These are phyloP conservation scores for Claviceps maximensis DNA, from an alignment of 2,329 filamentous ascomycete genomes.

Conservation along the genomic window DNA sequence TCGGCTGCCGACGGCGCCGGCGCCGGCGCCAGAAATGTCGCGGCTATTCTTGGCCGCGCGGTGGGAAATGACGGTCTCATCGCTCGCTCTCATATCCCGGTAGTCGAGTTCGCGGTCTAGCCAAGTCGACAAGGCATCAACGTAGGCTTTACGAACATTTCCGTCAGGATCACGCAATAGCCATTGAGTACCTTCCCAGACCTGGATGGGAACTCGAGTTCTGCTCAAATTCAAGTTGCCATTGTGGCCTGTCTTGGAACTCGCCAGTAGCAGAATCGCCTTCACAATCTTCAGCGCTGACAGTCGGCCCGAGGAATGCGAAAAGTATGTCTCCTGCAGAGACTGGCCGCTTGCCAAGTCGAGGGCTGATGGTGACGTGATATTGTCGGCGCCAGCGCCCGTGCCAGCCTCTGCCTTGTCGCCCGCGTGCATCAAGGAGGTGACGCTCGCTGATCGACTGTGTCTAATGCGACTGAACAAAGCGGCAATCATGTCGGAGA, in stretches of 20 bases:
- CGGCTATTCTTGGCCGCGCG: slow-evolving; percentile 28
- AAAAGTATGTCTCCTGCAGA: slow-evolving; percentile 38
- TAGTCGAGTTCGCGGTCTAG: slow-evolving; percentile 64
- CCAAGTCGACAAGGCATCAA: slow-evolving; percentile 74
- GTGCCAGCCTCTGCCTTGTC: slow-evolving; percentile 31
- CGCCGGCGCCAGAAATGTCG: slow-evolving; percentile 20
- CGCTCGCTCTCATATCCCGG: slow-evolving; percentile 48
- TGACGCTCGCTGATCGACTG: slow-evolving; percentile 28
- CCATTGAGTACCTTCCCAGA: slow-evolving; percentile 97
- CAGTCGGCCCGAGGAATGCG: slow-evolving; percentile 40
- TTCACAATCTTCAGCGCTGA: slow-evolving; percentile 69
- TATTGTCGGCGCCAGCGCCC: slow-evolving; percentile 16
- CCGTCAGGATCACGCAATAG: slow-evolving; percentile 68
- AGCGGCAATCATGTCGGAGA: slow-evolving; percentile 81
- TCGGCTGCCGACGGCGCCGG: slow-evolving; percentile 26
- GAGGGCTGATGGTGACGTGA: slow-evolving; percentile 18
- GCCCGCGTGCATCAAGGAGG: slow-evolving; percentile 23
- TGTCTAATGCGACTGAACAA: slow-evolving; percentile 71
- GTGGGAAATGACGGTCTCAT: slow-evolving; percentile 37
- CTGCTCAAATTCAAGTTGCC: slow-evolving; percentile 53
- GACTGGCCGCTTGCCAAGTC: slow-evolving; percentile 31
- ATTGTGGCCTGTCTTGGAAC: slow-evolving; percentile 46
- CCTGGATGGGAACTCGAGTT: slow-evolving; percentile 62
- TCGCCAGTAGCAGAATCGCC: slow-evolving; percentile 70
- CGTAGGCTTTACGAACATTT: slow-evolving; percentile 71